These are phyloP conservation scores for Pholiota molesta DNA, from an alignment of 768 basidiomycete species.

Conservation along the genomic window DNA sequence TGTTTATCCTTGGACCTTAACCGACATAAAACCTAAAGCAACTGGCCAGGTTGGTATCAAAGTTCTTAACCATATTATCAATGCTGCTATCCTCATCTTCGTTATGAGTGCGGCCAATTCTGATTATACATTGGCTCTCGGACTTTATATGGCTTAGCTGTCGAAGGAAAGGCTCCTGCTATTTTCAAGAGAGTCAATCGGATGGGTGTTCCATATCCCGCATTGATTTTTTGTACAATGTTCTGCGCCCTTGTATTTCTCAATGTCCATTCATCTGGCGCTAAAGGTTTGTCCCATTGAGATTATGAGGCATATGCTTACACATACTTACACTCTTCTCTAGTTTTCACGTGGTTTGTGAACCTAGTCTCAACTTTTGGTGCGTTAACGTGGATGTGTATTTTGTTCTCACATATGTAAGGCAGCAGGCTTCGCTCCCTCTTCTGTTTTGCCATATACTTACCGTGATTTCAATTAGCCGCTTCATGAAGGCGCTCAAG, in stretches of 20 bases:
- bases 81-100: conserved; percentile 63
- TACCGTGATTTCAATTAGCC: conserved; percentile 25
- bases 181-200: conserved; percentile 47
- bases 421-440: conserved; percentile 19
- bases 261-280: conserved; percentile 52
- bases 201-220: conserved; percentile 52
- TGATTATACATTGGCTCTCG: conserved; percentile 60
- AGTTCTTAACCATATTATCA: conserved; percentile 65
- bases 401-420: conserved; percentile 63
- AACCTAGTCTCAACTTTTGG: conserved; percentile 52
- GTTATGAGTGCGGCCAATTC: conserved; percentile 67
- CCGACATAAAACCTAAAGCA: not conserved
- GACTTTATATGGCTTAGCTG: conserved; percentile 49
- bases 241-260: conserved; percentile 64
- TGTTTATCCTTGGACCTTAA: not conserved
- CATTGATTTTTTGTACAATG: conserved; percentile 53
- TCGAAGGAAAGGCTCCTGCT: conserved; percentile 52
- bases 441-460: not conserved
- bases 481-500: conserved; percentile 48
- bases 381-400: conserved; percentile 53
- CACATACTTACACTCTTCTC: conserved; percentile 31
- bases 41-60: conserved; percentile 53
- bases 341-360: conserved; percentile 54
- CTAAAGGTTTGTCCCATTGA: conserved; percentile 42
- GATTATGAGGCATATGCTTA: not conserved